Conservation (phyloP, 2,329 filamentous ascomycete genomes). For the Diaporthe citriasiana region DNA sequence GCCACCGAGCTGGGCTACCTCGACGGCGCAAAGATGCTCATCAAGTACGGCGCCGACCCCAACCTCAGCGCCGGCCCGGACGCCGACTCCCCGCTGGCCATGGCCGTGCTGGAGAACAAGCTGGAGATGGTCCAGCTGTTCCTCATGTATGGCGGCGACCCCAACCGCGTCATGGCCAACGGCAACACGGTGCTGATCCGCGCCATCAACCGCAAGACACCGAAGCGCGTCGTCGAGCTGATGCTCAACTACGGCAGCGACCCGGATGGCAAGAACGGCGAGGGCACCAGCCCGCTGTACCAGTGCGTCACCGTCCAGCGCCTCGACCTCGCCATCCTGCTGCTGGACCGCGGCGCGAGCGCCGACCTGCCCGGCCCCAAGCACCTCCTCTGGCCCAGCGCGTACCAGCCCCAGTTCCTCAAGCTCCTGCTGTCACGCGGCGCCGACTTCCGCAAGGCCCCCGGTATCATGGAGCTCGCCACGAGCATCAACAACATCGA, state of each 20-base stretch:
- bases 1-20: constrained; percentile 67
- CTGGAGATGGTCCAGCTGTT: constrained; percentile 71
- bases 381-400: constrained; percentile 77
- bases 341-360: constrained; percentile 71
- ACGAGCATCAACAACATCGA: constrained; percentile 75
- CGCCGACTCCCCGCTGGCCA: constrained; percentile 67
- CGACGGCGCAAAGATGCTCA: constrained; percentile 69
- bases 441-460: constrained; percentile 71
- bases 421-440: constrained; percentile 71
- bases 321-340: constrained; percentile 66
- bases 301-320: constrained; percentile 69
- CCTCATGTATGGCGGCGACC: constrained; percentile 72
- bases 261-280: constrained; percentile 70
- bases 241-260: constrained; percentile 72
- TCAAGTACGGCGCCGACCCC: constrained; percentile 71
- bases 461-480: constrained; percentile 75
- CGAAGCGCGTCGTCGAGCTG: constrained; percentile 68
- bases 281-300: constrained; percentile 75
- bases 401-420: constrained; percentile 70
- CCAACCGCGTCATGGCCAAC: constrained; percentile 65
- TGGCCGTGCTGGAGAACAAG: constrained; percentile 66
- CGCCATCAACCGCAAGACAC: constrained; percentile 71
- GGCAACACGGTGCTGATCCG: constrained; percentile 74
- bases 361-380: constrained; percentile 78
- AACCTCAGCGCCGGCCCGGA: constrained; percentile 57